Conservation (phyloP, 2,329 filamentous ascomycete genomes). For the Aspergillus tanneri region DNA sequence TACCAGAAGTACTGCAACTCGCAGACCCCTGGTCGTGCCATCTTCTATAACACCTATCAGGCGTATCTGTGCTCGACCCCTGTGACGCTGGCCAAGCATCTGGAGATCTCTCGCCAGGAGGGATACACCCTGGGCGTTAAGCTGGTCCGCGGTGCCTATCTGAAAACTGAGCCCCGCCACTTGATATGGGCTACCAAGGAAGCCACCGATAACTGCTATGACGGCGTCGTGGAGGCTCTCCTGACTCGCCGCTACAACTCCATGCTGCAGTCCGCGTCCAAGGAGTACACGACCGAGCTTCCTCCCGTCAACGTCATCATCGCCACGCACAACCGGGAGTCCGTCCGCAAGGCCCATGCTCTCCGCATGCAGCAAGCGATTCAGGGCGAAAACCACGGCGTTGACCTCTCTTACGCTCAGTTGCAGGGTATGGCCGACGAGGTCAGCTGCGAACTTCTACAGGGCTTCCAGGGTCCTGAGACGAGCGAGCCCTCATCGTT, state of each 20-base stretch:
- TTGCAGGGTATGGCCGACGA: constrained; percentile 96
- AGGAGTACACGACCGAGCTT: constrained; percentile 37
- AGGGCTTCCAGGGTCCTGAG: constrained; percentile 38
- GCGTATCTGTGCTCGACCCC: constrained; percentile 53
- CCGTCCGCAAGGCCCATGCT: constrained; percentile 53
- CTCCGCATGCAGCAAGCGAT: constrained; percentile 47
- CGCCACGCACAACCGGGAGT: constrained; percentile 59
- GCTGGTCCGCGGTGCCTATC: constrained; percentile 55
- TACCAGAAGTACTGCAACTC: constrained; percentile 55
- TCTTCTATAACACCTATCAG: constrained; percentile 58
- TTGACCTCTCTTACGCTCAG: constrained; percentile 67
- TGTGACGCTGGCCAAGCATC: constrained; percentile 46
- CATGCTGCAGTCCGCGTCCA: constrained; percentile 49
- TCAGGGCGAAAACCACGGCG: constrained; percentile 41
- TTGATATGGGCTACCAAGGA: constrained; percentile 49
- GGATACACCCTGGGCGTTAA: constrained; percentile 54
- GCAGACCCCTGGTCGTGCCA: constrained; percentile 45
- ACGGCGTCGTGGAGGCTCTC: constrained; percentile 56
- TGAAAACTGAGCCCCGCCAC: constrained; percentile 49
- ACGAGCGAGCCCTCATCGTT: constrained; percentile 25
- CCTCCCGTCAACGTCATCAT: constrained; percentile 54
- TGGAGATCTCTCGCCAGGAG: constrained; percentile 47
- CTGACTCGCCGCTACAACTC: constrained; percentile 60
- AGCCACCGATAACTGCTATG: constrained; percentile 54
- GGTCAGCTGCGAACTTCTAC: constrained; percentile 63